phyloP scores from a whole-genome alignment of 2,329 filamentous ascomycete genomes.

The Lasiodiplodia theobromae region DNA sequence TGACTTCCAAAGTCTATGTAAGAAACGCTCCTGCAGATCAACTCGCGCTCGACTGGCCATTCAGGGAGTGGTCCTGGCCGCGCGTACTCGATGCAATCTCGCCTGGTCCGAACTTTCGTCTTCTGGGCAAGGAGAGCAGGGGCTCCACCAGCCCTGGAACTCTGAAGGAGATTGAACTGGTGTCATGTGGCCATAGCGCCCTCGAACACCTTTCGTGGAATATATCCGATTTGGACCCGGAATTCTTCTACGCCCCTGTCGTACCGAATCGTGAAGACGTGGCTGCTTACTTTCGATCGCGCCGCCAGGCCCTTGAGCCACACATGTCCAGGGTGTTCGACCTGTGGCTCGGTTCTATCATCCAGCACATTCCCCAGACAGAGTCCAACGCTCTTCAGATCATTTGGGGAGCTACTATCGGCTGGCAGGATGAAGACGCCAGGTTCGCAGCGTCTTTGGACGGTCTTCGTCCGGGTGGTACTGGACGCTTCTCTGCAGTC shows the following conservation, averaged over 20 bases:
- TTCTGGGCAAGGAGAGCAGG: slow-evolving; percentile 49
- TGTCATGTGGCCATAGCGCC: slow-evolving; percentile 65
- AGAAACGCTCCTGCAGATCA: slow-evolving; percentile 32
- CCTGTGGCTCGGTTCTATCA: slow-evolving; percentile 47
- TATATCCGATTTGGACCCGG: slow-evolving; percentile 43
- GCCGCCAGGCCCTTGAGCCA: slow-evolving; percentile 39
- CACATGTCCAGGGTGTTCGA: slow-evolving; percentile 50
- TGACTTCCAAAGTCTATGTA: slow-evolving; percentile 7
- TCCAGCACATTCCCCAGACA: slow-evolving; percentile 44
- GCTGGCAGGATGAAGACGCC: slow-evolving; percentile 43
- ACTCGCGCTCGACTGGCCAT: slow-evolving; percentile 28
- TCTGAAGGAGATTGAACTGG: slow-evolving; percentile 58
- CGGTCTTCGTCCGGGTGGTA: slow-evolving; percentile 49
- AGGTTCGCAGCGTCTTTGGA: slow-evolving; percentile 51
- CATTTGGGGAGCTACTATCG: slow-evolving; percentile 42
- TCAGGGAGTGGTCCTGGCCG: slow-evolving; percentile 58
- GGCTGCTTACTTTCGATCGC: slow-evolving; percentile 20
- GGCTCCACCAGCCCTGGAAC: slow-evolving; percentile 40
- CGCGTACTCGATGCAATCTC: slow-evolving; percentile 58
- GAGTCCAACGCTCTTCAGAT: slow-evolving; percentile 45
- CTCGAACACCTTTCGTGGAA: slow-evolving; percentile 38
- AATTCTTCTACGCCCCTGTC: slow-evolving; percentile 28
- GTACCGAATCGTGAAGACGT: slow-evolving; percentile 34
- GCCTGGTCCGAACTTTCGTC: slow-evolving; percentile 53
- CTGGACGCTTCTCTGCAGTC: slow-evolving; percentile 49